Conservation (phyloP, 2,329 filamentous ascomycete genomes). For the Aspergillus transmontanensis region DNA sequence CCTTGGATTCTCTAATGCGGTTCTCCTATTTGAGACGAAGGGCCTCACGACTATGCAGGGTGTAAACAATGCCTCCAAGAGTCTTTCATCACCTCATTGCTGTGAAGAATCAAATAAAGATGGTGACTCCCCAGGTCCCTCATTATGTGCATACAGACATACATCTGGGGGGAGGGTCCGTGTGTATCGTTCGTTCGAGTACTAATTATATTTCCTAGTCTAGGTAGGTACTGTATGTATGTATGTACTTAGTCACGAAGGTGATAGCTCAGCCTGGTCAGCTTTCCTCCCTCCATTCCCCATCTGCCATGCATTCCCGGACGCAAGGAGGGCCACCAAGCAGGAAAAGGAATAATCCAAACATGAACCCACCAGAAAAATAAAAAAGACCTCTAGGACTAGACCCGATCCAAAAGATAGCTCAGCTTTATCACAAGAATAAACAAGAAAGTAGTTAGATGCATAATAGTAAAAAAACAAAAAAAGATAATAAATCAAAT, state of each 20-base stretch:
- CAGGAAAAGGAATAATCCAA: neutral
- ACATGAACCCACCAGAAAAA: neutral
- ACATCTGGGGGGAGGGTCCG: neutral
- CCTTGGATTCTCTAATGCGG: too few species aligned
- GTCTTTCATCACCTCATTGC: neutral
- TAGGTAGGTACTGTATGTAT: neutral
- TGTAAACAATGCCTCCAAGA: neutral
- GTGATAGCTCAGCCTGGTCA: neutral
- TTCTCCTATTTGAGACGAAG: neutral
- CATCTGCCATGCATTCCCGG: constrained; percentile 21
- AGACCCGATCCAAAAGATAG: neutral
- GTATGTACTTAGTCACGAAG: neutral
- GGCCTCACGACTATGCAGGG: neutral
- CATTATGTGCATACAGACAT: neutral
- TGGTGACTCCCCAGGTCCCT: neutral
- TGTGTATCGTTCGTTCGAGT: neutral
- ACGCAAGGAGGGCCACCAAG: constrained; percentile 13
- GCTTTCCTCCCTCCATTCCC: constrained; percentile 10
- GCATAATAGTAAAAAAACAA: neutral
- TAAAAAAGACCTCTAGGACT: neutral
- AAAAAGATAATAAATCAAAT: constrained; percentile 1
- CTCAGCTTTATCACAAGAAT: neutral
- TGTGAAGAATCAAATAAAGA: neutral
- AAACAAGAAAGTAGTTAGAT: neutral
- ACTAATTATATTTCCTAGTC: neutral